Evolutionary conservation across 768 basidiomycete genomes (phyloP).

Genomic region (Trametes villosa): DNA sequence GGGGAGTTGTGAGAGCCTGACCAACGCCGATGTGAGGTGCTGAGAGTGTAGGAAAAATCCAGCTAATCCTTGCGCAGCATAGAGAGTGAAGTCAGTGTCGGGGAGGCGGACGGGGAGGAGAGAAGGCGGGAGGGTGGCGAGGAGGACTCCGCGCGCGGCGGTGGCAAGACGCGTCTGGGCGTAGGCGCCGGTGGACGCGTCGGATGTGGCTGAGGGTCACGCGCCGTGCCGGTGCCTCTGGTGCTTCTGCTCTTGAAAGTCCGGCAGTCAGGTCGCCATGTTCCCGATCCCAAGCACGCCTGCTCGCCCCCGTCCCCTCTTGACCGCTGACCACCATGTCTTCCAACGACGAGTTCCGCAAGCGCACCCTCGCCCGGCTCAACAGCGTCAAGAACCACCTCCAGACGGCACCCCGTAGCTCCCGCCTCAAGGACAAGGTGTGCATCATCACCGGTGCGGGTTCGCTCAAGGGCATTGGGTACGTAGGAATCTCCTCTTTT

Average conservation of each 20-base stretch:
- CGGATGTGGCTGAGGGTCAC: not conserved
- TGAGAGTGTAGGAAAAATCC: too few species aligned
- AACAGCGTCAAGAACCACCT: slow-evolving; percentile 73
- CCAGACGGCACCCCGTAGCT: slow-evolving; percentile 51
- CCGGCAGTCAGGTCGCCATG: not conserved
- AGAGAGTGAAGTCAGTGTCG: too few species aligned
- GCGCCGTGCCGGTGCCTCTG: not conserved
- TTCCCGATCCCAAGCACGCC: not conserved
- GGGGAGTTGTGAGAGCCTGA: too few species aligned
- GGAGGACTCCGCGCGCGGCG: too few species aligned
- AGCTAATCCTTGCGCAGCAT: too few species aligned
- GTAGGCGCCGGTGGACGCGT: not conserved
- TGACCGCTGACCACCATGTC: slow-evolving; percentile 13
- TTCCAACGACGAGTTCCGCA: slow-evolving; percentile 52
- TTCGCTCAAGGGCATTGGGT: slow-evolving; percentile 90
- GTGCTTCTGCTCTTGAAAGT: not conserved
- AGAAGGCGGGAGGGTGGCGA: too few species aligned
- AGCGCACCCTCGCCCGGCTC: slow-evolving; percentile 67
- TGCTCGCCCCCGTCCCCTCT: not conserved
- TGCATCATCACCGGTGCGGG: slow-evolving; percentile 89
- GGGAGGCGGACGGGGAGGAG: too few species aligned
- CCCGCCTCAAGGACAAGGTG: slow-evolving; percentile 74
- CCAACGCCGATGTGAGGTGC: too few species aligned
- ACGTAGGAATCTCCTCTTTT: slow-evolving; percentile 25
- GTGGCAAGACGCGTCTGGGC: not conserved